phyloP scores from a whole-genome alignment of 2,329 filamentous ascomycete species.

The Davidsoniella australis region DNA sequence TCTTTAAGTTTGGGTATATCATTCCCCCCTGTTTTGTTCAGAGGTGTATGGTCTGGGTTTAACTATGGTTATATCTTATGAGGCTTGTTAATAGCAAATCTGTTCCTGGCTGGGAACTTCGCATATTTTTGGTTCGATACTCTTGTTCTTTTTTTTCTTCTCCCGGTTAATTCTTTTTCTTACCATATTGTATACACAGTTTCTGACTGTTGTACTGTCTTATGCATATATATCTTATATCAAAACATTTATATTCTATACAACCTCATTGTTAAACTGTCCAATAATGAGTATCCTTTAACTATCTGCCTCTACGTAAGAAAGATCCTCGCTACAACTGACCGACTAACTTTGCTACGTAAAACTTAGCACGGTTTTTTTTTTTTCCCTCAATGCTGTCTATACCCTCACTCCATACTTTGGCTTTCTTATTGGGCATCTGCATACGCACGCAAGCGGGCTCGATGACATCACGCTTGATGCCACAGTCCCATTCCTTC shows the following conservation, averaged over 20 bases:
- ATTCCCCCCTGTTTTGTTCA: neutral
- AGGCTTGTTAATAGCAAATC: neutral
- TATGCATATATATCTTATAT: neutral
- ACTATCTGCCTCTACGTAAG: too few species aligned
- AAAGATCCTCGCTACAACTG: too few species aligned
- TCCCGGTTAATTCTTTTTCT: neutral
- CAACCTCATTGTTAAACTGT: too few species aligned
- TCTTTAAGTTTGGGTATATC: neutral
- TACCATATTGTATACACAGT: neutral
- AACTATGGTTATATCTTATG: slow-evolving; percentile 3
- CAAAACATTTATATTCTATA: neutral
- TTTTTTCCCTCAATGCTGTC: too few species aligned
- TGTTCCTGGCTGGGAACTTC: neutral
- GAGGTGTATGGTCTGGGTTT: neutral
- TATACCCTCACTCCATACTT: too few species aligned
- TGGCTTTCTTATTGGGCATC: too few species aligned
- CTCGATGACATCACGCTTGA: too few species aligned
- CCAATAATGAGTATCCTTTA: too few species aligned
- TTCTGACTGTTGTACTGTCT: neutral
- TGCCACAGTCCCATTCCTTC: too few species aligned
- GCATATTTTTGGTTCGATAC: neutral
- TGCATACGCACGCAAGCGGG: too few species aligned
- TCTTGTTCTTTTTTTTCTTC: neutral
- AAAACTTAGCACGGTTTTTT: too few species aligned
- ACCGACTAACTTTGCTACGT: too few species aligned